Base-by-base conservation (phyloP, 2,329 filamentous ascomycete species). In the Orbilia oligospora region DNA sequence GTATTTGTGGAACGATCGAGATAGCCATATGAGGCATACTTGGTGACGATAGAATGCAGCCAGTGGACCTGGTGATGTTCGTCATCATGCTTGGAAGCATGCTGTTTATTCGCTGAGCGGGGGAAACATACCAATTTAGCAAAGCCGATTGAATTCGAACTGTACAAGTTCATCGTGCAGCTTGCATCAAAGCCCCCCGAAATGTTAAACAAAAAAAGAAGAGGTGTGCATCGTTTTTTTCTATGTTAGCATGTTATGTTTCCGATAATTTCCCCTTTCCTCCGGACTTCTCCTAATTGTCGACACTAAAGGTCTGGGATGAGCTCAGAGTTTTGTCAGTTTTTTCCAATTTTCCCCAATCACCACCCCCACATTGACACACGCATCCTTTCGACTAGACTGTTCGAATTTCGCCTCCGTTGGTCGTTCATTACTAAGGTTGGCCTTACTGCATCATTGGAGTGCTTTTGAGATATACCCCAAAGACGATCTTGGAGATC, bases 81-180 rank as follows among this genome's bases (percentile, higher is more conserved):
- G 67, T 77, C 67, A 77, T 68, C 73, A 77, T 77, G 73, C 73
- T 61, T 71, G 22, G 49, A 30, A 55, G 67, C 66, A 41, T 41
- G 73, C 41, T 64, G 33, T 63, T 63, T 53, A 77, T 77, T 77
- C 67, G 73, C 61, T 67, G 70, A 22, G n/a, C 10, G 20, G 48
- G 46, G 48, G 48, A 10, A 9, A 16, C 30, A 58, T 41, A 24
- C 53, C 53, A 58, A 27, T 22, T 27, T 20, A 44, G 33, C 33
- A 61, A 20, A n/a, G 24, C 56, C 56, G 56, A 61, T n/a, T n/a
- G n/a, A n/a, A n/a, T 61, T 41, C 36, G 33, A 61, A 36, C 9
- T 41, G 53, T 24, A 61, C 36, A 27, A 61, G 22, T 61, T 61
- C 36, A 61, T 61, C 56, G 56, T 61, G 56, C 56, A 61, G 56